Base-by-base conservation (phyloP, 345 rosid genomes). In the Stellera chamaejasme region DNA sequence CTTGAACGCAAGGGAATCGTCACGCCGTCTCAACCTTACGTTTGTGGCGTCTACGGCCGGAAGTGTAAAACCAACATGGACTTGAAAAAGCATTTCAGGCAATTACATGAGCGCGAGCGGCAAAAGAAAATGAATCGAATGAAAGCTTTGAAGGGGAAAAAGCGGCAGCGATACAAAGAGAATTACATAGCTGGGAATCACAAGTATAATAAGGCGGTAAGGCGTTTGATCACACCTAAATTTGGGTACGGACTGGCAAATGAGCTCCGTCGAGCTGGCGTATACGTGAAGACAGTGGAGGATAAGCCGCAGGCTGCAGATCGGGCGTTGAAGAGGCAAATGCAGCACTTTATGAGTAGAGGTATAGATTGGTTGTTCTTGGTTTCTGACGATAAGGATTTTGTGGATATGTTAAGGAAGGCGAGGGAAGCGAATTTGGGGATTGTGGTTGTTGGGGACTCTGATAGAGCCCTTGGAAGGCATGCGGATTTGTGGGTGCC, bases 231-330 rank as follows among this genome's bases (percentile, higher is more conserved):
- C 10, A 76, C 62, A 16, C 96, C 96, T 3, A 84, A 77, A 62
- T 73, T 68, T 1, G 93, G 96, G 11, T 92, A 86, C 23, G 95
- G 98, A 13, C 68, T 92, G 55, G 95, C 76, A 1, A 66, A 69
- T 2, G 98, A 86, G 80, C 62, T 92, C 68, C 69, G 77, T 65
- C 74, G 93, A 62, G 98, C 95, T 0, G 98, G 97, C 1, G 87
- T 92, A 52, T 69, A 59, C 48, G 95, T 88, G 63, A 92, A 73
- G 78, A 86, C 85, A 3, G 97, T 88, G 60, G 82, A 80, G 74
- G 98, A 88, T 67, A 88, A 88, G 73, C 96, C 98, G 0, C 98
- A 92, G 58, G 96, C 96, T 1, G 95, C 98, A 16, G 96, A 92
- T 70, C 88, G 95, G 98, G 93, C 95, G 5, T 67, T 92, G 81